Conservation (phyloP, 75 land plant species). For the Pinus albicaulis region DNA sequence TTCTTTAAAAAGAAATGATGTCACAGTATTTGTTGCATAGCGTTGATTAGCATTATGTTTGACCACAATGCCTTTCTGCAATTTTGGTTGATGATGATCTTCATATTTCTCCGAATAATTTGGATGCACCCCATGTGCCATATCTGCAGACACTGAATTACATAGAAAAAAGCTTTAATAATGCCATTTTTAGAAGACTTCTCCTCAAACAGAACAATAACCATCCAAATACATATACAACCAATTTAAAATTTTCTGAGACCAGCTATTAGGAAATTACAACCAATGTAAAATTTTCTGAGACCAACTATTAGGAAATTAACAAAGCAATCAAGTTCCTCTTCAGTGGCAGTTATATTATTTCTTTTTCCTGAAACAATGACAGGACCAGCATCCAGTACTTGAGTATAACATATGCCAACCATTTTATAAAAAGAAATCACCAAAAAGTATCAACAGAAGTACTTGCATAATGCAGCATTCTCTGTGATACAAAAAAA, state of each 20-base stretch:
- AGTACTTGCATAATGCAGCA: neutral
- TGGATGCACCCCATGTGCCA: slow-evolving; percentile 99
- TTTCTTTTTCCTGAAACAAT: neutral
- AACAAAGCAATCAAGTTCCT: neutral
- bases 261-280: neutral
- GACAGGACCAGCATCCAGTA: neutral
- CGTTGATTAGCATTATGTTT: slow-evolving; percentile 99
- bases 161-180: no score
- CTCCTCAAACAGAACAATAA: neutral
- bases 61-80: slow-evolving; percentile 89
- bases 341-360: neutral
- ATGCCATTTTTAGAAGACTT: neutral
- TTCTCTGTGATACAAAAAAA: neutral
- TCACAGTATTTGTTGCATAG: slow-evolving; percentile 90
- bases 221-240: neutral
- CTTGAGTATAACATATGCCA: neutral
- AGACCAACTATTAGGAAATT: neutral
- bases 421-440: neutral
- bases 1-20: slow-evolving; percentile 96
- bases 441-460: neutral
- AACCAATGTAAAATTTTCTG: no score
- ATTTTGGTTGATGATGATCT: slow-evolving; percentile 82
- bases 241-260: neutral
- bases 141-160: slow-evolving; percentile 90
- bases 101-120: slow-evolving; percentile 89